Conservation (phyloP, 2,329 filamentous ascomycete species). For the Decorospora gaudefroyi region DNA sequence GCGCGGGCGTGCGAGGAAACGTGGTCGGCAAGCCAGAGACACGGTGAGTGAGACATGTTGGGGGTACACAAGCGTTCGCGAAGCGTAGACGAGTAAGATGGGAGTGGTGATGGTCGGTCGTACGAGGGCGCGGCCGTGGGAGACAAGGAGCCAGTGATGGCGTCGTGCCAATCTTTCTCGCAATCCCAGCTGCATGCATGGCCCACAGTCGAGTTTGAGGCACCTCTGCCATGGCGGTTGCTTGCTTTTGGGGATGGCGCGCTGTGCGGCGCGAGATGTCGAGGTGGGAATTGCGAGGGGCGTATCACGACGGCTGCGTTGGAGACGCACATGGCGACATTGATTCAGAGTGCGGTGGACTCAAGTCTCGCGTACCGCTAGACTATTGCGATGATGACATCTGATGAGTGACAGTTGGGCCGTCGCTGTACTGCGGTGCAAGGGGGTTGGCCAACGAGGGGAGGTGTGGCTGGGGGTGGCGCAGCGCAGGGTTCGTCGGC, state of each 20-base stretch:
- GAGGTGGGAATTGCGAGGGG: conserved; percentile 7
- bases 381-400: too few species aligned
- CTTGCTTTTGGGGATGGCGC: conserved; percentile 22
- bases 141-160: conserved; percentile 24
- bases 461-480: too few species aligned
- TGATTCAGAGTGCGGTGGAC: too few species aligned
- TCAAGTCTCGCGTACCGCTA: too few species aligned
- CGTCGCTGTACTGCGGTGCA: too few species aligned
- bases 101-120: conserved; percentile 31
- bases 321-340: too few species aligned
- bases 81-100: conserved; percentile 25
- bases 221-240: conserved; percentile 20
- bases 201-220: conserved; percentile 24
- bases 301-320: too few species aligned
- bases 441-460: too few species aligned
- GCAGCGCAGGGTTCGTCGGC: too few species aligned
- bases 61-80: conserved; percentile 27
- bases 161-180: conserved; percentile 26
- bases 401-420: too few species aligned
- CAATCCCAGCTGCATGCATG: conserved; percentile 29
- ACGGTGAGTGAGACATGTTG: conserved; percentile 22
- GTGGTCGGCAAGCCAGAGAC: conserved; percentile 32
- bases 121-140: conserved; percentile 31
- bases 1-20: conserved; percentile 30
- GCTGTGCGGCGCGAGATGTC: conserved; percentile 16